These are phyloP conservation scores for Cutaneotrichosporon sp. DNA, from an alignment of 1,284 basidiomycete species.

Conservation along the genomic window DNA sequence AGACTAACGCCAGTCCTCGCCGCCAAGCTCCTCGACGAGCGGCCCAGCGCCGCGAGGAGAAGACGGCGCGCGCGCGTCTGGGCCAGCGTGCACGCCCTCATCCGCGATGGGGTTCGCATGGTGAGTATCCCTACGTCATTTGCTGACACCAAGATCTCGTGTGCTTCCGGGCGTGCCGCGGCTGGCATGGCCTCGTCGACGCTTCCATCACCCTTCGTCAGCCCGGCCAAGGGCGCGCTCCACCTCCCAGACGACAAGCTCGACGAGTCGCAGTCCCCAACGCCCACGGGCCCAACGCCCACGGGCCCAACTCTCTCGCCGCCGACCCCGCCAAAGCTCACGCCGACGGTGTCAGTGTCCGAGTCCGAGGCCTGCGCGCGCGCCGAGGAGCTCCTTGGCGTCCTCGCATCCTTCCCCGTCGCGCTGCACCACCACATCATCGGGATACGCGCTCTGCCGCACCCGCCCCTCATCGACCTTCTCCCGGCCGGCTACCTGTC, in stretches of 20 bases:
- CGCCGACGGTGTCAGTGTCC: background rate
- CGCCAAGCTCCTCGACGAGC: constrained; percentile 18
- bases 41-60: constrained; percentile 11
- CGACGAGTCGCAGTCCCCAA: background rate
- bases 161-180: constrained; percentile 7
- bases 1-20: constrained; percentile 12
- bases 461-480: constrained; percentile 49
- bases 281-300: too few species aligned
- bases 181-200: background rate
- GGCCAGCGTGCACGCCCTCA: constrained; percentile 42
- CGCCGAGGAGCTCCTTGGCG: constrained; percentile 43
- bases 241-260: background rate
- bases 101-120: constrained; percentile 47
- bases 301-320: background rate
- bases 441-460: constrained; percentile 44
- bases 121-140: constrained; percentile 26
- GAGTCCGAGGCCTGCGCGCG: constrained; percentile 8
- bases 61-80: constrained; percentile 31
- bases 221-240: background rate
- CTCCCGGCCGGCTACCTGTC: constrained; percentile 45
- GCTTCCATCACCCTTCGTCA: background rate
- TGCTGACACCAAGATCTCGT: constrained; percentile 15
- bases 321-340: background rate
- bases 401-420: constrained; percentile 50
- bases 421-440: constrained; percentile 52